phyloP scores from a whole-genome alignment of 2,329 filamentous ascomycete genomes.

The Ophiostoma populinum region DNA sequence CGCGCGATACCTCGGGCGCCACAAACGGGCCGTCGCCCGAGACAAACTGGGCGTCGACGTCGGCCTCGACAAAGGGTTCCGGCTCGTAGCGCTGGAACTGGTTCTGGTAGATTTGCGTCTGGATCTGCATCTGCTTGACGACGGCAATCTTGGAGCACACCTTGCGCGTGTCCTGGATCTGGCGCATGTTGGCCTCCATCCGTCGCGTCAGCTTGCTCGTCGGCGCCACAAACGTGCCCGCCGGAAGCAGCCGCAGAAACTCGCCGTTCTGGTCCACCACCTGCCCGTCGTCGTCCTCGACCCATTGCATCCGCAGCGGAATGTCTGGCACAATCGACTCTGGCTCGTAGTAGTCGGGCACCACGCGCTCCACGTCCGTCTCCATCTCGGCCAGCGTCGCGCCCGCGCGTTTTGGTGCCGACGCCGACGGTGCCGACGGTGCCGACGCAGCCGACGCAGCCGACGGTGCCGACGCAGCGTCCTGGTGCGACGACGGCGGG shows the following conservation, averaged over 20 bases:
- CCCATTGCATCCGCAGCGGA: conserved; percentile 61
- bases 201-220: conserved; percentile 57
- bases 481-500: conserved; percentile 15
- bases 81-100: conserved; percentile 95
- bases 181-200: conserved; percentile 78
- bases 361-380: conserved; percentile 62
- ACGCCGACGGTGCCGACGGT: conserved; percentile 14
- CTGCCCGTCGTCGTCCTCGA: conserved; percentile 75
- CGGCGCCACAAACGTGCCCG: conserved; percentile 59
- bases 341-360: conserved; percentile 91
- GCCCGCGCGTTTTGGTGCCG: conserved; percentile 31
- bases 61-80: conserved; percentile 71
- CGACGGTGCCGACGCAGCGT: no score
- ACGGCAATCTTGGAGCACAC: conserved; percentile 92
- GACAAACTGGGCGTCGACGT: conserved; percentile 77
- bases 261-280: conserved; percentile 80
- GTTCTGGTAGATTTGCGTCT: conserved; percentile 95
- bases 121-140: conserved; percentile 98
- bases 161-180: conserved; percentile 94
- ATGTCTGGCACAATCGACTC: conserved; percentile 77
- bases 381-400: conserved; percentile 74
- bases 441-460: no score
- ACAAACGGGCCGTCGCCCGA: conserved; percentile 81
- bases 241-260: conserved; percentile 59
- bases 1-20: conserved; percentile 63